Evolutionary conservation across 768 basidiomycete species (phyloP), one percentile per base, ranked within the genome.

Genomic region (Boletus reticuloceps): DNA sequence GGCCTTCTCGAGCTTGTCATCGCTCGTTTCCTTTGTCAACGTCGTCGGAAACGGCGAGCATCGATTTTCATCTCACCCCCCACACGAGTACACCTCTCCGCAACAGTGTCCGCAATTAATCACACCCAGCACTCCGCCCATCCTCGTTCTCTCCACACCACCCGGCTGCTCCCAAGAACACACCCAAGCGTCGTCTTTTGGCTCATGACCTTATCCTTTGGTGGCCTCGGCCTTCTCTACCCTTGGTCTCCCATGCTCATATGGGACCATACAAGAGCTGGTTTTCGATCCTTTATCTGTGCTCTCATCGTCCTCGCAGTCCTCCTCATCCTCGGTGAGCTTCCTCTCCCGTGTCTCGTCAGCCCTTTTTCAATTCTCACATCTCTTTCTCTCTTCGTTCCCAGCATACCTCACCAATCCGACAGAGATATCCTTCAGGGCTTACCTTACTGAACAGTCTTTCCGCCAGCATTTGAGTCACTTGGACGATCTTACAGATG

Each of bases 341-440:
- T 46, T 47, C 60, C 54, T 46, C 47, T 22, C 44, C 19, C 12
- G 2, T 31, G 7, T n/a, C 16, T 3, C 14, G 20, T 39, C 38
- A 16, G n/a, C 32, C 53, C 38, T 19, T 19, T 14, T 20, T 50
- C 29, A 3, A 2, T 43, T 17, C 52, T 45, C 31, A 37, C 32
- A 7, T 34, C 13, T 20, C 22, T 40, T 38, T 38, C 32, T 38
- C 32, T 59, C 31, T 54, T 50, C 51, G 25, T 39, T 22, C 47
- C 27, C 76, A 98, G 96, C 95, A 46, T 94, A 94, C 77, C 83
- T 95, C 69, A 92, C 94, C 34, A 98, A 98, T 72, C 96, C 96
- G 22, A 85, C 88, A 53, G 94, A 98, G 73, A 86, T 86, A 45
- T 94, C 94, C 8, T 98, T 99, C 74, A 86, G 95, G 50, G 80